These are phyloP conservation scores for Talaromyces ruber DNA, from an alignment of 495 filamentous ascomycete genomes.

Conservation along the genomic window DNA sequence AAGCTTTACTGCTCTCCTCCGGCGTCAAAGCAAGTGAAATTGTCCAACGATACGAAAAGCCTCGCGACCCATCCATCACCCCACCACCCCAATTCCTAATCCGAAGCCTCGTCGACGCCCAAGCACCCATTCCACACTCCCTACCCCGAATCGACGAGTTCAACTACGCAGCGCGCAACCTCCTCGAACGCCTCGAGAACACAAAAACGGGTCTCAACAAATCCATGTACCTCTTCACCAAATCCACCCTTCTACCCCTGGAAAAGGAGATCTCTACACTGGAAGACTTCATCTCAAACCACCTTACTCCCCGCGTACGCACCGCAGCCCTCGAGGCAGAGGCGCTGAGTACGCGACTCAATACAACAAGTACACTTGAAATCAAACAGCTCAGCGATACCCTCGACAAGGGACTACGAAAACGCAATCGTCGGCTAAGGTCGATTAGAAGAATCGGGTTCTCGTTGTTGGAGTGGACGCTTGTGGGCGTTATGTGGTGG, in stretches of 20 bases:
- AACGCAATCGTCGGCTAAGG: constrained; percentile 59
- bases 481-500: constrained; percentile 76
- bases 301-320: constrained; percentile 56
- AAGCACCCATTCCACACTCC: constrained; percentile 18
- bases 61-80: constrained; percentile 14
- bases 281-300: constrained; percentile 40
- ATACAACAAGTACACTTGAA: constrained; percentile 61
- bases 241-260: constrained; percentile 33
- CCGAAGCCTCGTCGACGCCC: constrained; percentile 17
- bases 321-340: constrained; percentile 68
- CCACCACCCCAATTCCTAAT: constrained; percentile 33
- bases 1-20: constrained; percentile 67
- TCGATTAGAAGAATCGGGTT: constrained; percentile 65
- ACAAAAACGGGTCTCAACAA: constrained; percentile 46
- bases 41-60: constrained; percentile 49
- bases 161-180: constrained; percentile 56
- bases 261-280: constrained; percentile 38
- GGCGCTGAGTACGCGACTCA: constrained; percentile 61
- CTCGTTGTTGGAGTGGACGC: constrained; percentile 67
- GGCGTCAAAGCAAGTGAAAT: constrained; percentile 83
- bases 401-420: constrained; percentile 62
- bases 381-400: constrained; percentile 71
- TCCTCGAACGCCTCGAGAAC: constrained; percentile 47
- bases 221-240: constrained; percentile 43
- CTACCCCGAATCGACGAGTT: constrained; percentile 56